Evolutionary conservation across 1,139 yeast species (phyloP), one percentile per base, ranked within the genome.

Genomic region (Candida mesenterica): DNA sequence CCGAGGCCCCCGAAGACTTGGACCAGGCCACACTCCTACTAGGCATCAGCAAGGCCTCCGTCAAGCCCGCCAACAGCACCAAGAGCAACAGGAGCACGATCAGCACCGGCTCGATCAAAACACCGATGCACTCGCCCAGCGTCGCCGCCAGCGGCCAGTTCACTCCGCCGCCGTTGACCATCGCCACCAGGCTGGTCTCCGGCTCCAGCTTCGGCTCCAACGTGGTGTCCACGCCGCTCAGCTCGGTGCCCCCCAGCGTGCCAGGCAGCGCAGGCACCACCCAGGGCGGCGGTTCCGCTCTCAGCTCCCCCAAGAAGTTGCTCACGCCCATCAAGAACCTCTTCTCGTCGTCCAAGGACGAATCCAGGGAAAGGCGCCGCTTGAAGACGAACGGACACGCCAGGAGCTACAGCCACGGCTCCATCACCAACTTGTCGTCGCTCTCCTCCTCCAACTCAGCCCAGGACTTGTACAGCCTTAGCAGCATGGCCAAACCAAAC

Each of bases 301-400:
- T 57, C 28, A 60, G 62, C 37, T 65, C 73, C 3, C 75, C 75
- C 15, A 68, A 69, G 44, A 68, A 68, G 45, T 50, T 69, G 20
- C 50, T 69, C 19, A 62, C 68, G 1, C 75, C 75, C 8, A 68
- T 69, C 24, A 65, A 62, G 48, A 67, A 67, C 47, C 46, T 69
- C 36, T 69, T 69, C 42, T 45, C 59, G 13, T 50, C 57, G 13
- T 32, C 31, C 8, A 15, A 17, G 6, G 32, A 30, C 24, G 36
- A 37, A 8, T n/a, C n/a, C n/a, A n/a, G n/a, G n/a, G n/a, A n/a
- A n/a, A 33, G 28, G 26, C 29, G 31, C 29, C n/a, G 14, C n/a
- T 15, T 15, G 15, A 30, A 32, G 17, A n/a, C n/a, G n/a, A 34
- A 31, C 24, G 24, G 22, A 8, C 32, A 37, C 14, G 15, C 33